Conservation (phyloP, 2,329 filamentous ascomycete species). For the Sphaceloma murrayae region DNA sequence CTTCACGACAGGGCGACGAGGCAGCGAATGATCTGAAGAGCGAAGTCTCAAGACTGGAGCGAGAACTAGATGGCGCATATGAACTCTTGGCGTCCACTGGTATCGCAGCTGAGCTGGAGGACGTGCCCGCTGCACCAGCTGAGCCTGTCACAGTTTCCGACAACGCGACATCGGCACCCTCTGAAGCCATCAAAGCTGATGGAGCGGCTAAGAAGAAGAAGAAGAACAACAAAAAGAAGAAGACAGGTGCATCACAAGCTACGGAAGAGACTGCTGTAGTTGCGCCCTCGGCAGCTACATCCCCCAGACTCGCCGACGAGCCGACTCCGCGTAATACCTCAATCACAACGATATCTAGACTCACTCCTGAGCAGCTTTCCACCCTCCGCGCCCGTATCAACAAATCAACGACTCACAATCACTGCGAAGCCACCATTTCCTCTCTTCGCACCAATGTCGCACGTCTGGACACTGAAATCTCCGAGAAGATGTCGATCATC, state of each 20-base stretch:
- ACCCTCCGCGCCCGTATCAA: conserved; percentile 11
- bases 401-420: conserved; percentile 6
- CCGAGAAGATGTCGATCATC: conserved; percentile 63
- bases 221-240: conserved; percentile 70
- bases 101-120: conserved; percentile 20
- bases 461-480: conserved; percentile 47
- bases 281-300: neutral
- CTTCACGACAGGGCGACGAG: neutral
- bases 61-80: conserved; percentile 29
- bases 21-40: conserved; percentile 25
- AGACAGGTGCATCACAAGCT: conserved; percentile 31
- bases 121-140: conserved; percentile 2
- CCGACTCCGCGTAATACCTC: neutral
- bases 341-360: neutral
- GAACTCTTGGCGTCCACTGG: conserved; percentile 30
- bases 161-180: conserved; percentile 9
- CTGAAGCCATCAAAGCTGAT: conserved; percentile 21
- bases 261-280: conserved; percentile 27
- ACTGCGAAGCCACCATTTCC: conserved; percentile 18
- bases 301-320: neutral
- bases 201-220: conserved; percentile 65
- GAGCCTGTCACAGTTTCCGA: neutral
- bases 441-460: conserved; percentile 53
- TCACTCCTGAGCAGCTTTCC: conserved; percentile 13
- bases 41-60: conserved; percentile 25